Evolutionary conservation across 1,139 yeast genomes (phyloP).

Genomic region (Torulaspora pretoriensis): DNA sequence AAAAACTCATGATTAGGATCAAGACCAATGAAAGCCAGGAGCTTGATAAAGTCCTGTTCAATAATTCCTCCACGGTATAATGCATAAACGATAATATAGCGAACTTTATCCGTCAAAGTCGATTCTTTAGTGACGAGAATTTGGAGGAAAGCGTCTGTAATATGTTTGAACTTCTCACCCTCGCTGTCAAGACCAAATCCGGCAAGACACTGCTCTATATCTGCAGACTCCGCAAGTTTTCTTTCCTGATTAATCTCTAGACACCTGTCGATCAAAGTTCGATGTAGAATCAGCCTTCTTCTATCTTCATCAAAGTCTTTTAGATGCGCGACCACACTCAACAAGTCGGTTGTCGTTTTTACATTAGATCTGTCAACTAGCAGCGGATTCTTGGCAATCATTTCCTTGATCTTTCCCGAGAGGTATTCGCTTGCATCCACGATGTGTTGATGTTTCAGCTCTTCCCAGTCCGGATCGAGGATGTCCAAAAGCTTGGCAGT

Average conservation of each 20-base stretch:
- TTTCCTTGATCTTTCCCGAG: slow-evolving; percentile 57
- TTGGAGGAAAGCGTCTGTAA: slow-evolving; percentile 64
- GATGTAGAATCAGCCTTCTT: slow-evolving; percentile 56
- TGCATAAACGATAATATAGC: slow-evolving; percentile 75
- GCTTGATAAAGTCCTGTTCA: slow-evolving; percentile 65
- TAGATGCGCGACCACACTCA: slow-evolving; percentile 63
- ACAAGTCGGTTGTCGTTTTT: slow-evolving; percentile 54
- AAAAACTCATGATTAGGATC: slow-evolving; percentile 49
- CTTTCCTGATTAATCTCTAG: slow-evolving; percentile 49
- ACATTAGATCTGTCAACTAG: slow-evolving; percentile 61
- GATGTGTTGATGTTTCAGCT: slow-evolving; percentile 70
- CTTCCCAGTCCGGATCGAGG: slow-evolving; percentile 68
- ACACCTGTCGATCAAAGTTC: slow-evolving; percentile 56
- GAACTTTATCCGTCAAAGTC: slow-evolving; percentile 59
- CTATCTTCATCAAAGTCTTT: slow-evolving; percentile 67
- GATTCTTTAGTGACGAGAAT: slow-evolving; percentile 52
- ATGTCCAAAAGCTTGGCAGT: slow-evolving; percentile 52
- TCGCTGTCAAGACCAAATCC: slow-evolving; percentile 72
- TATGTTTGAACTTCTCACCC: slow-evolving; percentile 58
- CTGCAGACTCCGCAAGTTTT: slow-evolving; percentile 60
- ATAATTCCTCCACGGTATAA: slow-evolving; percentile 81
- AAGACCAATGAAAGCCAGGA: slow-evolving; percentile 66
- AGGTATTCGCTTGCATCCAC: slow-evolving; percentile 68
- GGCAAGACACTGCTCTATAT: slow-evolving; percentile 68
- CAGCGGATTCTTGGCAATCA: slow-evolving; percentile 68